A percentile compares a stretch with the other conserved stretches of the same genome.
These are phyloP conservation scores for Salix exigua DNA, from an alignment of 345 rosid genomes.

Conservation along the genomic window DNA sequence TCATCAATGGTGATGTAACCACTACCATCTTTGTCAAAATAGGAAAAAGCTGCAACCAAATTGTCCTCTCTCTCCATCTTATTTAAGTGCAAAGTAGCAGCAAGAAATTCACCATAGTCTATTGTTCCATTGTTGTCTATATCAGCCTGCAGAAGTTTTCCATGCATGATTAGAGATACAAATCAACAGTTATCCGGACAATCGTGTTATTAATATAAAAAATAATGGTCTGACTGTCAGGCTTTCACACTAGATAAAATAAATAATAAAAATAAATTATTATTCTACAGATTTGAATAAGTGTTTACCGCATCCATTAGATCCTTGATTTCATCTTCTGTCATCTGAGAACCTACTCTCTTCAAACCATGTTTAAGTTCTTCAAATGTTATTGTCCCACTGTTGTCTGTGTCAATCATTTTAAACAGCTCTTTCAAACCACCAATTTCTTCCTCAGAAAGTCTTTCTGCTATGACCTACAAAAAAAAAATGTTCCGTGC, in stretches of 20 bases:
- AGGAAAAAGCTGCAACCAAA: constrained; percentile 76
- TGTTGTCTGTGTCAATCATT: constrained; percentile 87
- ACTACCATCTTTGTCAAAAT: constrained; percentile 87
- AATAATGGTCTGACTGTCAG: not conserved
- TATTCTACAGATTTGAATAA: not conserved
- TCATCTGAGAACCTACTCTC: constrained; percentile 81
- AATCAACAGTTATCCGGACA: constrained; percentile 1
- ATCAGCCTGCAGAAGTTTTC: constrained; percentile 65
- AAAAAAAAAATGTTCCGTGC: not conserved
- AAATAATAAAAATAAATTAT: not conserved
- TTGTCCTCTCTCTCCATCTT: constrained; percentile 93
- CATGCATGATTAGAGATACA: not conserved
- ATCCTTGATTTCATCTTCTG: constrained; percentile 86
- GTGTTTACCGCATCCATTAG: constrained; percentile 87
- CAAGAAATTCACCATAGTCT: constrained; percentile 89
- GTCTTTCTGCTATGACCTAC: constrained; percentile 96
- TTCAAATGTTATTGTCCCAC: constrained; percentile 89
- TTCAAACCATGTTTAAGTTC: constrained; percentile 81
- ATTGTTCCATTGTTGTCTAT: constrained; percentile 84
- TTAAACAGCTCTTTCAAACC: constrained; percentile 91
- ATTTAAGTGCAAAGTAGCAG: constrained; percentile 87
- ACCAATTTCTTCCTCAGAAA: constrained; percentile 96
- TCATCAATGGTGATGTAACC: constrained; percentile 91
- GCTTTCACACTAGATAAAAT: not conserved
- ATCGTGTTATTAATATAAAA: constrained; percentile 5